These are phyloP conservation scores for Anethum foeniculum DNA, from an alignment of 140 eudicot species.

Conservation along the genomic window DNA sequence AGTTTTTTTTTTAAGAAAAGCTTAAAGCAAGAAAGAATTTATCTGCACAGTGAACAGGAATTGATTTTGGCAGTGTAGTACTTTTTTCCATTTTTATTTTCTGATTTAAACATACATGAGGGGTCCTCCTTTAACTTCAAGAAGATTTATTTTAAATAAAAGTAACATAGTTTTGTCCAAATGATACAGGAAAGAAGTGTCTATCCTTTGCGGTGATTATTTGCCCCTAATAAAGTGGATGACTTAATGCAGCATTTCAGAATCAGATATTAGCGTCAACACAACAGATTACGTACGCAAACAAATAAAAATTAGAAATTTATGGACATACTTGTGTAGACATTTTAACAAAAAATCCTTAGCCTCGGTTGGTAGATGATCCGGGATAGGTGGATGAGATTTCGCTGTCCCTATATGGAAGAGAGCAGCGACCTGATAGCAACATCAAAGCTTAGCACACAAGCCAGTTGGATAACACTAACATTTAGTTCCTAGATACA, in stretches of 20 bases:
- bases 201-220: background rate
- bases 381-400: slow-evolving; percentile 97
- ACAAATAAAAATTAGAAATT: background rate
- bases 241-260: background rate
- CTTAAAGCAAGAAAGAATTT: background rate
- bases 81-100: background rate
- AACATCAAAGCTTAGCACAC: slow-evolving; percentile 17
- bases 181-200: background rate
- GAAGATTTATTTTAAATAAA: background rate
- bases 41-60: background rate
- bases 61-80: background rate
- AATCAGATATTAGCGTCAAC: background rate
- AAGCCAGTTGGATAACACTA: background rate
- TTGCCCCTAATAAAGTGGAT: background rate
- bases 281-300: background rate
- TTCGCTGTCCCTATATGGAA: slow-evolving; percentile 91
- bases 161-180: background rate
- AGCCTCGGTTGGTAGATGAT: slow-evolving; percentile 85
- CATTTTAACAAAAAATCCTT: slow-evolving; percentile 87
- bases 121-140: background rate
- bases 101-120: background rate
- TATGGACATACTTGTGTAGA: slow-evolving; percentile 59
- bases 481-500: background rate
- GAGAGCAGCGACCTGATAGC: slow-evolving; percentile 82
- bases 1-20: background rate